These are phyloP conservation scores for Russula ochroleuca DNA, from an alignment of 768 basidiomycete species.

Conservation along the genomic window DNA sequence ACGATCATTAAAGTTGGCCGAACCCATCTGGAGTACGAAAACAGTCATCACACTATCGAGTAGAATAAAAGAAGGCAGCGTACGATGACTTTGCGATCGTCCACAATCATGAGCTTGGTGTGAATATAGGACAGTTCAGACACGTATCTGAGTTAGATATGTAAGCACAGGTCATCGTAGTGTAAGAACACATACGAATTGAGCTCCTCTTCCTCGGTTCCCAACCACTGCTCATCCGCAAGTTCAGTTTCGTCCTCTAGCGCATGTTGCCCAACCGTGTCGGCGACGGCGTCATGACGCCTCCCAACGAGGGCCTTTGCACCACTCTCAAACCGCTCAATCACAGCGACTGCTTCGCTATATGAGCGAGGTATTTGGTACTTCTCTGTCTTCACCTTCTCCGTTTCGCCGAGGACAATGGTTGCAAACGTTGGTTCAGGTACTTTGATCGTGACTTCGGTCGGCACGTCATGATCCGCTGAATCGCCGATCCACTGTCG, in stretches of 20 bases:
- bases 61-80: conserved; percentile 32
- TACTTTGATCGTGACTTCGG: conserved; percentile 54
- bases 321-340: conserved; percentile 67
- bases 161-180: not conserved
- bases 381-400: conserved; percentile 50
- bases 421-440: conserved; percentile 49
- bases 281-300: conserved; percentile 61
- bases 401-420: conserved; percentile 51
- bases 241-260: conserved; percentile 58
- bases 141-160: conserved; percentile 54
- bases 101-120: conserved; percentile 90
- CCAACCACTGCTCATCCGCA: conserved; percentile 76
- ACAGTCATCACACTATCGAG: not conserved
- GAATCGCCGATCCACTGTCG: conserved; percentile 63
- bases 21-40: conserved; percentile 67
- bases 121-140: conserved; percentile 83
- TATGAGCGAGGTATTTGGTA: conserved; percentile 63
- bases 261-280: conserved; percentile 80
- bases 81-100: conserved; percentile 85
- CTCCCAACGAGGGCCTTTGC: conserved; percentile 43
- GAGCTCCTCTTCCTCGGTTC: conserved; percentile 77
- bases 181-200: conserved; percentile 52
- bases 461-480: conserved; percentile 38
- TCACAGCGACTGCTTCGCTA: conserved; percentile 62
- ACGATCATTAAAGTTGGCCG: conserved; percentile 89